Conservation (phyloP, 257 asterid genomes). For the Gentiana dahurica region DNA sequence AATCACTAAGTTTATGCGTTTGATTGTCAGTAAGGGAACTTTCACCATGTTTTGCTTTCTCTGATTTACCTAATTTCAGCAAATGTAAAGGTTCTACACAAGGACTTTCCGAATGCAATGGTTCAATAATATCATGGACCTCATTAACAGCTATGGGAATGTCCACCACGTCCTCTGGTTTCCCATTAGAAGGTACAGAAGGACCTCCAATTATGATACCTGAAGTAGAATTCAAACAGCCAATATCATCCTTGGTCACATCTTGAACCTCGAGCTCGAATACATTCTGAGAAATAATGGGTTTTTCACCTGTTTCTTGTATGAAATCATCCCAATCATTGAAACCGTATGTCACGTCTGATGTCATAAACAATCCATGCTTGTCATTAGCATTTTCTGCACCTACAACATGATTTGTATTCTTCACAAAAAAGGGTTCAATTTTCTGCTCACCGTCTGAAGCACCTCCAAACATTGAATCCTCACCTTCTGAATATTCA, state of each 20-base stretch:
- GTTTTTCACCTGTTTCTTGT: constrained; percentile 37
- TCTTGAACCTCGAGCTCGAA: constrained; percentile 19
- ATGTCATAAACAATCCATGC: constrained; percentile 44
- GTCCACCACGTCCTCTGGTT: constrained; percentile 14
- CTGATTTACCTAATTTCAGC: constrained; percentile 17
- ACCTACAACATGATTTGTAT: constrained; percentile 10
- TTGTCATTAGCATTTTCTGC: constrained; percentile 26
- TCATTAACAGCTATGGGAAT: constrained; percentile 13
- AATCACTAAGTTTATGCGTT: background rate
- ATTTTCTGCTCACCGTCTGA: constrained; percentile 45
- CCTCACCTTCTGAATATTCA: constrained; percentile 72
- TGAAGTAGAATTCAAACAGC: constrained; percentile 16
- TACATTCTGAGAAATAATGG: constrained; percentile 24
- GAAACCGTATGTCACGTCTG: constrained; percentile 66
- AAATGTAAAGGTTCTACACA: constrained; percentile 12
- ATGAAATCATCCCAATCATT: constrained; percentile 78
- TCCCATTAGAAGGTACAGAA: constrained; percentile 9
- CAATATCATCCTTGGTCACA: constrained; percentile 16
- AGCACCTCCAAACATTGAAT: constrained; percentile 72
- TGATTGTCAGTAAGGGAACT: constrained; percentile 22
- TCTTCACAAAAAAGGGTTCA: constrained; percentile 20
- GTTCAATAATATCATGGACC: constrained; percentile 16
- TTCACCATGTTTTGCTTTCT: constrained; percentile 19
- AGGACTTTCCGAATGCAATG: constrained; percentile 10
- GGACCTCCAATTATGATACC: constrained; percentile 11